These are phyloP conservation scores for Erucastrum elatum DNA, from an alignment of 345 rosid species.

Conservation along the genomic window DNA sequence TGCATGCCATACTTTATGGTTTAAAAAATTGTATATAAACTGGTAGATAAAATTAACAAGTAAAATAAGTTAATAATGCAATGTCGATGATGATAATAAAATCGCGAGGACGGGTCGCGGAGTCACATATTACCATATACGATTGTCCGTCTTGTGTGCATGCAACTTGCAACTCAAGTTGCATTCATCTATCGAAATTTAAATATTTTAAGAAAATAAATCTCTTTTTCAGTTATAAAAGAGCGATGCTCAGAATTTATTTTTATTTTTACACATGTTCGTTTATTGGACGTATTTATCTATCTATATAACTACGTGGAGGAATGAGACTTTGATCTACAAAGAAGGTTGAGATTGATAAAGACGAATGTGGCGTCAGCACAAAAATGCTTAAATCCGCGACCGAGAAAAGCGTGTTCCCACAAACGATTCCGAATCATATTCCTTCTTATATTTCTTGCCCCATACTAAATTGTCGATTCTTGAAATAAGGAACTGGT, in stretches of 20 bases:
- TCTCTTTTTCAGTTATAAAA: neutral
- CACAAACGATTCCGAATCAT: conserved; percentile 33
- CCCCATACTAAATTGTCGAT: neutral
- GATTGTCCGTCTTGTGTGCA: conserved; percentile 1
- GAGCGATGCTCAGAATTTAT: neutral
- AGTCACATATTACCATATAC: conserved; percentile 12
- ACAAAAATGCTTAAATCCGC: conserved; percentile 7
- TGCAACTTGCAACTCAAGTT: conserved; percentile 9
- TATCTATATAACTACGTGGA: conserved; percentile 8
- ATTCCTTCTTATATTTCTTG: conserved; percentile 26
- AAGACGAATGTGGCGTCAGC: conserved; percentile 20
- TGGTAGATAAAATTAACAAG: neutral
- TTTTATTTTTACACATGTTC: neutral
- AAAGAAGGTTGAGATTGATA: conserved; percentile 1
- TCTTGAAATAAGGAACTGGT: neutral
- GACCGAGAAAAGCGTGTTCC: conserved; percentile 29
- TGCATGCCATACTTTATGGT: neutral
- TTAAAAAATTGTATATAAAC: neutral
- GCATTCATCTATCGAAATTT: neutral
- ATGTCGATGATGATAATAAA: neutral
- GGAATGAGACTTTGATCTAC: neutral
- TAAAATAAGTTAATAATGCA: neutral
- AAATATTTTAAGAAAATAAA: neutral
- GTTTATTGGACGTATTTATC: neutral
- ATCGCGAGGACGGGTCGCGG: conserved; percentile 25